These are phyloP conservation scores for Xylaria sp. DNA, from an alignment of 2,329 filamentous ascomycete genomes.

Conservation along the genomic window DNA sequence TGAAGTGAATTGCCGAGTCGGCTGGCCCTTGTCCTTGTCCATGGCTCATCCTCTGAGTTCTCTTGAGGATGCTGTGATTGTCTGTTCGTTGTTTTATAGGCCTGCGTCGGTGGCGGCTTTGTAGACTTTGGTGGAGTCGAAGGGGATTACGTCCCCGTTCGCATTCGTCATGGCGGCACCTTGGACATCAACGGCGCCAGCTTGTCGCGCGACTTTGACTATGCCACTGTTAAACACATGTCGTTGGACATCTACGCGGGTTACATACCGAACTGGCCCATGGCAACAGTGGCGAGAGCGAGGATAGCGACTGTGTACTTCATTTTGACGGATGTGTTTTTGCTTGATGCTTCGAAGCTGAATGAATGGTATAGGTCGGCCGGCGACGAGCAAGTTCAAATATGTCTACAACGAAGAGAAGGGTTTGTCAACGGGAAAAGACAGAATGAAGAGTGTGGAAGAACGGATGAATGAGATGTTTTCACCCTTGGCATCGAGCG, in stretches of 20 bases:
- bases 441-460: conserved; percentile 20
- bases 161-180: conserved; percentile 53
- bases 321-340: conserved; percentile 52
- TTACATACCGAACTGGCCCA: conserved; percentile 47
- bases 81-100: conserved; percentile 36
- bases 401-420: conserved; percentile 37
- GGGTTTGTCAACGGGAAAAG: conserved; percentile 33
- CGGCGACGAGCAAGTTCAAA: conserved; percentile 55
- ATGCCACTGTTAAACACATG: background rate
- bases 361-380: conserved; percentile 51
- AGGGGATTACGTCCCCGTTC: conserved; percentile 52
- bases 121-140: conserved; percentile 51
- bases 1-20: no score
- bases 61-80: background rate
- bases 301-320: conserved; percentile 57
- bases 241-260: background rate
- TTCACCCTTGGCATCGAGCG: conserved; percentile 16
- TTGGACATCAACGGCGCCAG: conserved; percentile 42
- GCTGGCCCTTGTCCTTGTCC: no score
- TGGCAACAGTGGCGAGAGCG: conserved; percentile 53
- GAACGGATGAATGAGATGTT: conserved; percentile 36
- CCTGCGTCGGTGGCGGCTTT: conserved; percentile 46
- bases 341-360: conserved; percentile 33
- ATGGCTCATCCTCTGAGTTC: no score
- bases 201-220: conserved; percentile 44